Percentiles rank a stretch among this genome's conserved stretches.
phyloP scores from a whole-genome alignment of 257 asterid species.

The Solanum neorickii region DNA sequence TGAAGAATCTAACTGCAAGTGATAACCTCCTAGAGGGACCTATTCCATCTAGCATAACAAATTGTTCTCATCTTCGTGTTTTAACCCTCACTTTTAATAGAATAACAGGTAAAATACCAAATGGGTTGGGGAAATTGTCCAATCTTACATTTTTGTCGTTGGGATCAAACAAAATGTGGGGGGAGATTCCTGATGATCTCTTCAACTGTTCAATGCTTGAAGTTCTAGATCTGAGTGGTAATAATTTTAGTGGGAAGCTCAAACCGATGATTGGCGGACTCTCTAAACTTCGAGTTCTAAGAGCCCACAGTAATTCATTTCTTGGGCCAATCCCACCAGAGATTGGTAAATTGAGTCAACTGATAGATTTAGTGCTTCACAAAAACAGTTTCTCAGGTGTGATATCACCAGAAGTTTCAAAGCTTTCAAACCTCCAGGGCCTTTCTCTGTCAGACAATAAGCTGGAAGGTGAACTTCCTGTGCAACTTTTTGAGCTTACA shows the following conservation, averaged over 20 bases:
- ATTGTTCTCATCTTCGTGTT: constrained; percentile 46
- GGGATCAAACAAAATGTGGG: constrained; percentile 34
- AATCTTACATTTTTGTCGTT: constrained; percentile 41
- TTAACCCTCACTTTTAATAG: constrained; percentile 23
- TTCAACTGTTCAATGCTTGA: constrained; percentile 47
- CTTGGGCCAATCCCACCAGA: constrained; percentile 53
- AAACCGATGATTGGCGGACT: constrained; percentile 37
- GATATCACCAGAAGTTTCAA: constrained; percentile 47
- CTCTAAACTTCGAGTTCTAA: constrained; percentile 29
- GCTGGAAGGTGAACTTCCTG: constrained; percentile 51
- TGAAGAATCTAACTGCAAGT: constrained; percentile 44
- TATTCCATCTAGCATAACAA: constrained; percentile 47
- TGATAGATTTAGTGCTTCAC: constrained; percentile 36
- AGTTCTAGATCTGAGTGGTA: constrained; percentile 28
- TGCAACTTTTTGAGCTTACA: constrained; percentile 36
- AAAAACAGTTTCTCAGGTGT: constrained; percentile 46
- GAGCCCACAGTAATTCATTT: constrained; percentile 19
- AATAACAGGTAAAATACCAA: constrained; percentile 42
- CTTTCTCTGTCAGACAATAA: constrained; percentile 31
- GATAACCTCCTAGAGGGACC: constrained; percentile 42
- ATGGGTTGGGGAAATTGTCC: constrained; percentile 27
- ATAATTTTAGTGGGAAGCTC: constrained; percentile 33
- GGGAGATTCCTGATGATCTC: constrained; percentile 52
- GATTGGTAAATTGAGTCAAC: constrained; percentile 40
- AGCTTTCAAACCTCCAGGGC: constrained; percentile 51